These are phyloP conservation scores for Penicillium coffeae DNA, from an alignment of 495 filamentous ascomycete species.

Conservation along the genomic window DNA sequence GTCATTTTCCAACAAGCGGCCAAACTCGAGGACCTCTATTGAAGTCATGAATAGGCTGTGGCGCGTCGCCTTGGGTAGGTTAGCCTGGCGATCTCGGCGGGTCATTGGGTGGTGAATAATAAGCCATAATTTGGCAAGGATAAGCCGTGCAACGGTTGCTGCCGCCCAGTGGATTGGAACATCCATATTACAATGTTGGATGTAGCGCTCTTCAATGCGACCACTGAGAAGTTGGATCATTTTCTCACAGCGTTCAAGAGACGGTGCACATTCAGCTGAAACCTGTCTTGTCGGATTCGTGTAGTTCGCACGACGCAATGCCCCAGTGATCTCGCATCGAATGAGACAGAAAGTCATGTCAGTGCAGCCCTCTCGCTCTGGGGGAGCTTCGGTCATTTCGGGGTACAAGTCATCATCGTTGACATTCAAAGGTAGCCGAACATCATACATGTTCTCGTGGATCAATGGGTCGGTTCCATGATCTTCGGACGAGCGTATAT, in stretches of 20 bases:
- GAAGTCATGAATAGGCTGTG: slow-evolving; percentile 72
- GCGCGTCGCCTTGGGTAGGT: slow-evolving; percentile 54
- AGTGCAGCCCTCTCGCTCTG: slow-evolving; percentile 57
- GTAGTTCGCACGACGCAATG: slow-evolving; percentile 40
- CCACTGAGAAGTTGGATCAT: slow-evolving; percentile 61
- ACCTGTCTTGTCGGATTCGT: slow-evolving; percentile 23
- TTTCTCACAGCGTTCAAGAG: slow-evolving; percentile 52
- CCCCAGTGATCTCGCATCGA: slow-evolving; percentile 56
- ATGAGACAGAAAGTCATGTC: slow-evolving; percentile 80
- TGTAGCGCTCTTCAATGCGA: slow-evolving; percentile 57
- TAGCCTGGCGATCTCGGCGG: slow-evolving; percentile 29
- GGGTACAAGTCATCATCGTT: slow-evolving; percentile 74
- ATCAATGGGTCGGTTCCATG: slow-evolving; percentile 79
- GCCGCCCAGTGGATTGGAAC: slow-evolving; percentile 69
- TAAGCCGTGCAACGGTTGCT: slow-evolving; percentile 61
- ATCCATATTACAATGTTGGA: slow-evolving; percentile 49
- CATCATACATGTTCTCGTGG: slow-evolving; percentile 67
- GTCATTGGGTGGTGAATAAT: slow-evolving; percentile 59
- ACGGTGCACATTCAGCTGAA: slow-evolving; percentile 16
- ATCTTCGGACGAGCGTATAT: slow-evolving; percentile 75
- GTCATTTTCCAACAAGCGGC: slow-evolving; percentile 58
- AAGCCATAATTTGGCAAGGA: slow-evolving; percentile 67
- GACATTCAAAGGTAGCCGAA: slow-evolving; percentile 68
- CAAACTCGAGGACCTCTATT: slow-evolving; percentile 74
- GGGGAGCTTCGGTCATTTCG: slow-evolving; percentile 56